Conservation (phyloP, 2,329 filamentous ascomycete genomes). For the Fusarium annulatum region DNA sequence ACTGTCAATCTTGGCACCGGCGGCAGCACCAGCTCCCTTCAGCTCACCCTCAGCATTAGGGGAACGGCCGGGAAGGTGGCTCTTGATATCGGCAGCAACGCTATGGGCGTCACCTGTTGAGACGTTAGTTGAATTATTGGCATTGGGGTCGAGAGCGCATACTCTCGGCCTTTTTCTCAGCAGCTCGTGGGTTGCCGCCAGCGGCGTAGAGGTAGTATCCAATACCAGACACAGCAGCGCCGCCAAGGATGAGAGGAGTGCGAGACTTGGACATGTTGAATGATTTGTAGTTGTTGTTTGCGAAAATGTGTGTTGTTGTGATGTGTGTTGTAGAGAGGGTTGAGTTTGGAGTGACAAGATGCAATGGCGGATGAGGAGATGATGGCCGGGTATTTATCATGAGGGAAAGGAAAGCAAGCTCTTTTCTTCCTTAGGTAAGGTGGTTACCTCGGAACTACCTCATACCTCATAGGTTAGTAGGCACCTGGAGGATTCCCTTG, state of each 20-base stretch:
- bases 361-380: conserved; percentile 13
- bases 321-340: not conserved
- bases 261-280: conserved; percentile 56
- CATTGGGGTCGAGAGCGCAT: conserved; percentile 46
- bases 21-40: conserved; percentile 58
- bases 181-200: conserved; percentile 82
- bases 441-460: conserved; percentile 17
- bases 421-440: not conserved
- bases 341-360: conserved; percentile 16
- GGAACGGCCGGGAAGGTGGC: conserved; percentile 70
- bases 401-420: conserved; percentile 5
- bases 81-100: conserved; percentile 73
- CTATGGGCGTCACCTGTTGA: conserved; percentile 78
- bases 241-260: conserved; percentile 64
- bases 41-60: conserved; percentile 72
- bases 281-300: not conserved
- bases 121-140: conserved; percentile 25
- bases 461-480: conserved; percentile 18
- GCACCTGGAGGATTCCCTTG: conserved; percentile 7
- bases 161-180: conserved; percentile 91
- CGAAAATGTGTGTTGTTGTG: not conserved
- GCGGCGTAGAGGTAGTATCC: conserved; percentile 94
- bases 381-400: conserved; percentile 38
- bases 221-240: conserved; percentile 72
- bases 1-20: conserved; percentile 74